These are phyloP conservation scores for Xylariaceae sp. DNA, from an alignment of 2,329 filamentous ascomycete species.

Conservation along the genomic window DNA sequence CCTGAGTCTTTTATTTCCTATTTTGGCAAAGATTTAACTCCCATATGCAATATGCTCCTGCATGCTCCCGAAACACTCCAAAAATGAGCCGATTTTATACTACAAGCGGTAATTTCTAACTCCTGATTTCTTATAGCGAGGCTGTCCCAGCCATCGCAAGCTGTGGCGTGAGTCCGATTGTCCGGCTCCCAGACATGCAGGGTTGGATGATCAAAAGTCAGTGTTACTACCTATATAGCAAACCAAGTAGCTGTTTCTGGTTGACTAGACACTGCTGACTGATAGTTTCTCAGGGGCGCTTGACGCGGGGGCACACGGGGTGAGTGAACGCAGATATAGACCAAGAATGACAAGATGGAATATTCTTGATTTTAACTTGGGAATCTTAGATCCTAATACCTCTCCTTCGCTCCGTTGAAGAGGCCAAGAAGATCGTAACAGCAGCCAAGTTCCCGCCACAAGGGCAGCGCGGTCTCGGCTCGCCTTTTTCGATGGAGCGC, in stretches of 20 bases:
- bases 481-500: conserved; percentile 59
- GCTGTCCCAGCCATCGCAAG: conserved; percentile 63
- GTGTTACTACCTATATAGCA: conserved; percentile 28
- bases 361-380: conserved; percentile 9
- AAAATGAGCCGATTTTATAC: no score
- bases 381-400: conserved; percentile 56
- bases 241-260: neutral
- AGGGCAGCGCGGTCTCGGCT: conserved; percentile 62
- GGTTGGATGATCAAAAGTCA: conserved; percentile 63
- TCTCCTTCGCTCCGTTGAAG: conserved; percentile 60
- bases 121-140: no score
- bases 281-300: conserved; percentile 54
- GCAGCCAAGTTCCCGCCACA: conserved; percentile 63
- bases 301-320: conserved; percentile 63
- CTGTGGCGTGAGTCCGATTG: conserved; percentile 60
- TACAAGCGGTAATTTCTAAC: no score
- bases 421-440: conserved; percentile 56
- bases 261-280: conserved; percentile 18
- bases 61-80: no score
- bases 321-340: conserved; percentile 40
- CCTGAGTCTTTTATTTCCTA: no score
- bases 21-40: no score
- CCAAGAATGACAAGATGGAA: neutral
- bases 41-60: no score
- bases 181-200: conserved; percentile 64